phyloP scores from a whole-genome alignment of 2,329 filamentous ascomycete species.

The Chrysoporthe cubensis region DNA sequence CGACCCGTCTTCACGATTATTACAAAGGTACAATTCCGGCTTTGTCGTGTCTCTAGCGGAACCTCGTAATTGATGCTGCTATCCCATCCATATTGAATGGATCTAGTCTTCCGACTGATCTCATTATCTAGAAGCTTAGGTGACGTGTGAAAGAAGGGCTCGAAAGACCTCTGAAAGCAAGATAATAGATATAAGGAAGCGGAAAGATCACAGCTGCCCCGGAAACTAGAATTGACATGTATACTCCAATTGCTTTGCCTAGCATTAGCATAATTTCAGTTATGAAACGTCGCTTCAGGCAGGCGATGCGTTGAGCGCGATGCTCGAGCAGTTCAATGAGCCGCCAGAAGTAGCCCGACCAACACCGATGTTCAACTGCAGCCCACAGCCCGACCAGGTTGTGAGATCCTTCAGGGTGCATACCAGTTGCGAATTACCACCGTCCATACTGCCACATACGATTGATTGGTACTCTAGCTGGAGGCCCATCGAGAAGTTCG shows the following conservation, averaged over 20 bases:
- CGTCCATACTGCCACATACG: slow-evolving; percentile 6
- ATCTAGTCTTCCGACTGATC: too few relatives aligned
- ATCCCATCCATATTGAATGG: too few relatives aligned
- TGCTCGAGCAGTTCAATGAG: slow-evolving; percentile 18
- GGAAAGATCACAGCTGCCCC: too few relatives aligned
- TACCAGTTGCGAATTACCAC: slow-evolving; percentile 11
- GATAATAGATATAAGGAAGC: too few relatives aligned
- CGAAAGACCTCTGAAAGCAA: too few relatives aligned
- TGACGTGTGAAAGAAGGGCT: too few relatives aligned
- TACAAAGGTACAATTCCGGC: too few relatives aligned
- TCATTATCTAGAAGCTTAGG: too few relatives aligned
- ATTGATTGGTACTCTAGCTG: slow-evolving; percentile 20
- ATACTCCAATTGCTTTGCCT: neutral
- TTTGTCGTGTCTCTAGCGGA: too few relatives aligned
- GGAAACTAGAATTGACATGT: neutral
- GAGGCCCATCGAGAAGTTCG: slow-evolving; percentile 16
- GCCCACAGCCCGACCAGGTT: slow-evolving; percentile 17
- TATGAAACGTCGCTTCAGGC: neutral
- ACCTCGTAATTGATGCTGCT: too few relatives aligned
- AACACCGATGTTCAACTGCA: slow-evolving; percentile 18
- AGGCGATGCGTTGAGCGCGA: slow-evolving; percentile 13
- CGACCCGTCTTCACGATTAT: neutral
- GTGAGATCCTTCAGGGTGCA: slow-evolving; percentile 10
- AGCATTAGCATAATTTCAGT: neutral
- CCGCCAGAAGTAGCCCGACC: neutral